Evolutionary conservation across 2,329 filamentous ascomycete genomes (phyloP).

Genomic region (Podosphaera aphanis): DNA sequence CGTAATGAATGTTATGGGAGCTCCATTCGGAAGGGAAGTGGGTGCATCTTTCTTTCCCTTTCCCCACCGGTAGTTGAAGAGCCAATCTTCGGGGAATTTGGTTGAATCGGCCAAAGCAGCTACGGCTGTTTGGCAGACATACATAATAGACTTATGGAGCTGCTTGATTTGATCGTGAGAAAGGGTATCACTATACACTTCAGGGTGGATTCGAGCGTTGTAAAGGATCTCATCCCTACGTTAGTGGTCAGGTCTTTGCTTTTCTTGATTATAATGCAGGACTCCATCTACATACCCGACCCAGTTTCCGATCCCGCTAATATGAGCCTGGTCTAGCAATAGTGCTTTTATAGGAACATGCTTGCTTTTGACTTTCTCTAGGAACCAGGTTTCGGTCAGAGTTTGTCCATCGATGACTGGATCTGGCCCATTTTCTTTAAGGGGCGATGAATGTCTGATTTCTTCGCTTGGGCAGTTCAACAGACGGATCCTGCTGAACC

Average conservation of each 20-base stretch:
- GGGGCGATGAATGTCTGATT: slow-evolving; percentile 52
- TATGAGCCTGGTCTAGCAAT: slow-evolving; percentile 64
- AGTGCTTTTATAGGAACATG: slow-evolving; percentile 77
- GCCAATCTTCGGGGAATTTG: slow-evolving; percentile 66
- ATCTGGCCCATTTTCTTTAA: slow-evolving; percentile 85
- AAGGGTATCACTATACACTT: slow-evolving; percentile 77
- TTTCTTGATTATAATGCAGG: background rate
- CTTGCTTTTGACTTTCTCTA: slow-evolving; percentile 45
- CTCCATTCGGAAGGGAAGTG: slow-evolving; percentile 53
- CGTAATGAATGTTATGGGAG: slow-evolving; percentile 64
- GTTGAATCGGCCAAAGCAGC: slow-evolving; percentile 61
- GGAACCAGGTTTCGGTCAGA: slow-evolving; percentile 55
- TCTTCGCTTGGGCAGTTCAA: slow-evolving; percentile 56
- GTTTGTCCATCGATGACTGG: slow-evolving; percentile 61
- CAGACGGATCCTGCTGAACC: slow-evolving; percentile 58
- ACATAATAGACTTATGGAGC: slow-evolving; percentile 49
- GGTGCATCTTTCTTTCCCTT: slow-evolving; percentile 57
- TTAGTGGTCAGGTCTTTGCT: background rate
- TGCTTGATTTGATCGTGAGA: slow-evolving; percentile 43
- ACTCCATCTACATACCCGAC: slow-evolving; percentile 34
- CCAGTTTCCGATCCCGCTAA: slow-evolving; percentile 93
- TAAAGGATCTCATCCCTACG: slow-evolving; percentile 67
- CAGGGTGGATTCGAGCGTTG: slow-evolving; percentile 69
- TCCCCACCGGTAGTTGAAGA: slow-evolving; percentile 73
- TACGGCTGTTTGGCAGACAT: slow-evolving; percentile 60